A percentile compares a stretch with the other conserved stretches of the same genome.
phyloP scores from a whole-genome alignment of 106 monocot species.

The Xerophyta viscosa region DNA sequence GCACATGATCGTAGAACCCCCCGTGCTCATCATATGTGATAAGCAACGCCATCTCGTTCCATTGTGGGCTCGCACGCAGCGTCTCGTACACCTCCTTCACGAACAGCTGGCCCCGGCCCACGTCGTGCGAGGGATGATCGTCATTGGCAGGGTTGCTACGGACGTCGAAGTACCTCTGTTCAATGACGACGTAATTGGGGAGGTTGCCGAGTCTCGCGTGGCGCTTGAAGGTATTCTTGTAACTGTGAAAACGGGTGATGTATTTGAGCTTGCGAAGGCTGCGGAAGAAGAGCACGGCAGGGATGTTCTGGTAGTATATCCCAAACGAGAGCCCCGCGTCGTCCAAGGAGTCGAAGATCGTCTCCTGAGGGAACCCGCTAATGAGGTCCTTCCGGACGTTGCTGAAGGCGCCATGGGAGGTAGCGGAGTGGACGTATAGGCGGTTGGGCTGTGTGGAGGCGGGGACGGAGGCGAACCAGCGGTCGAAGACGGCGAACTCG shows the following conservation, averaged over 20 bases:
- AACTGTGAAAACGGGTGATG: constrained; percentile 18
- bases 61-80: constrained; percentile 50
- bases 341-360: constrained; percentile 65
- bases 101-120: background rate
- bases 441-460: constrained; percentile 57
- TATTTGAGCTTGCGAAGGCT: constrained; percentile 73
- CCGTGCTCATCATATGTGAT: constrained; percentile 73
- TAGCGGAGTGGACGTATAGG: constrained; percentile 50
- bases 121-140: constrained; percentile 55
- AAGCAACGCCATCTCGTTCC: constrained; percentile 46
- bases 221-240: constrained; percentile 26
- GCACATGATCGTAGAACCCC: constrained; percentile 66
- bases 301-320: constrained; percentile 72
- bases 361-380: constrained; percentile 64
- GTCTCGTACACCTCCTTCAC: constrained; percentile 50
- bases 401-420: constrained; percentile 38
- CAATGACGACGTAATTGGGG: constrained; percentile 40
- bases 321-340: constrained; percentile 58
- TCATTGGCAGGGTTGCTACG: constrained; percentile 30
- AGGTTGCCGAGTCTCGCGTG: constrained; percentile 32
- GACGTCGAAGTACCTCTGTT: constrained; percentile 38
- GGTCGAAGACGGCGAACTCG: constrained; percentile 47
- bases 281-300: constrained; percentile 70
- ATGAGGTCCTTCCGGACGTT: constrained; percentile 14
- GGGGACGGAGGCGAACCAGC: constrained; percentile 52